phyloP scores from a whole-genome alignment of 805 yeast genomes.

The Yamadazyma olivae region DNA sequence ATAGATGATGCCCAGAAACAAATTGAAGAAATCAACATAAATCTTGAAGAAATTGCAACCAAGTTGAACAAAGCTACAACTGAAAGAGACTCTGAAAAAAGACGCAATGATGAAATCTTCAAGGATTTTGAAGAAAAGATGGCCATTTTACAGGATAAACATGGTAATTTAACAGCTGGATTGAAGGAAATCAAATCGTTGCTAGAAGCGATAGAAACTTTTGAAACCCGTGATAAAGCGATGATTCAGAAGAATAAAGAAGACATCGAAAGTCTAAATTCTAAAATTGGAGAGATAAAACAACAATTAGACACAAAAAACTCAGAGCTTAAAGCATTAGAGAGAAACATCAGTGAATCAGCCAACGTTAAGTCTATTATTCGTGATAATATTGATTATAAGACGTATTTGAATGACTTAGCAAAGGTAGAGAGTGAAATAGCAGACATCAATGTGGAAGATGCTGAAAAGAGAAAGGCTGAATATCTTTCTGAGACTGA shows the following conservation, averaged over 20 bases:
- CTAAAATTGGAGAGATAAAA: slow-evolving; percentile 10
- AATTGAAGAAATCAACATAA: slow-evolving; percentile 30
- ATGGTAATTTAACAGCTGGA: not conserved
- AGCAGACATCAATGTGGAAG: slow-evolving; percentile 43
- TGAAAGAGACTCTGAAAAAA: slow-evolving; percentile 10
- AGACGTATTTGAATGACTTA: slow-evolving; percentile 41
- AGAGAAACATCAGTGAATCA: slow-evolving; percentile 50
- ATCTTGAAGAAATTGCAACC: slow-evolving; percentile 14
- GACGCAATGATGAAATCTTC: slow-evolving; percentile 5
- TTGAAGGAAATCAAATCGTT: not conserved
- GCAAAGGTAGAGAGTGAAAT: slow-evolving; percentile 37
- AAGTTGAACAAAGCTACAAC: slow-evolving; percentile 7
- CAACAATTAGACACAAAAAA: slow-evolving; percentile 17
- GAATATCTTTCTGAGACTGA: slow-evolving; percentile 59
- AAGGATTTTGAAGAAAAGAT: slow-evolving; percentile 7
- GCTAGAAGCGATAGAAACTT: slow-evolving; percentile 14
- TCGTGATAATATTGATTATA: slow-evolving; percentile 59
- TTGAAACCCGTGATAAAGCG: slow-evolving; percentile 17
- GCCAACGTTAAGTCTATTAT: slow-evolving; percentile 61
- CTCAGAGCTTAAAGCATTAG: slow-evolving; percentile 25
- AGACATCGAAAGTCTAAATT: slow-evolving; percentile 22
- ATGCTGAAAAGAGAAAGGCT: slow-evolving; percentile 60
- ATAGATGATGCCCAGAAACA: slow-evolving; percentile 7
- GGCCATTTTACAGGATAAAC: not conserved
- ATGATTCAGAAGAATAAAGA: slow-evolving; percentile 18